Percentiles rank a stretch among this genome's conserved stretches.
Conservation (phyloP, 2,329 filamentous ascomycete species). For the Pestalotiopsis sp. region DNA sequence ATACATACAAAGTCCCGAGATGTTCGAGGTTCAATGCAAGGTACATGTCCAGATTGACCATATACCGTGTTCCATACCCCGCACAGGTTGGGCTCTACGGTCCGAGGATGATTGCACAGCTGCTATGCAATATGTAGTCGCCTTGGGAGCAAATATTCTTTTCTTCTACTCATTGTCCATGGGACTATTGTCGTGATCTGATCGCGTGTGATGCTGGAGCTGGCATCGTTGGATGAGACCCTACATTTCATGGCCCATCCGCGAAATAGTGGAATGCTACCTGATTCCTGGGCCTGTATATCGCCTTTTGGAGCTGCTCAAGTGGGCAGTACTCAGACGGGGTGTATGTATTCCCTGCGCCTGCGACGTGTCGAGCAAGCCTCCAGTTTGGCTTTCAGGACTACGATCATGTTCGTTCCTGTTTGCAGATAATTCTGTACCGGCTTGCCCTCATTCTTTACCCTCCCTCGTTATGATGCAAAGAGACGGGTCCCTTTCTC, state of each 20-base stretch:
- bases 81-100: background rate
- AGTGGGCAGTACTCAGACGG: background rate
- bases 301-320: background rate
- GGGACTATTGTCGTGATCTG: background rate
- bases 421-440: background rate
- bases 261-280: background rate
- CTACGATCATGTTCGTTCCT: background rate
- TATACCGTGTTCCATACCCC: background rate
- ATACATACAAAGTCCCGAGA: background rate
- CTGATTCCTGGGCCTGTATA: background rate
- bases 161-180: background rate
- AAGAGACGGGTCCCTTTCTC: constrained; percentile 14
- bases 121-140: background rate
- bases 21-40: background rate
- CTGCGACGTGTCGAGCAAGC: background rate
- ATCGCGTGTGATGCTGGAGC: background rate
- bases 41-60: background rate
- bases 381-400: background rate
- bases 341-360: background rate
- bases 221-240: background rate
- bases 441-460: background rate
- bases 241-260: background rate
- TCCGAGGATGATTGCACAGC: background rate
- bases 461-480: background rate
- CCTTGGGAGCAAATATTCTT: background rate